Evolutionary conservation across 2,329 filamentous ascomycete species (phyloP).

Genomic region (Fusarium sp.): DNA sequence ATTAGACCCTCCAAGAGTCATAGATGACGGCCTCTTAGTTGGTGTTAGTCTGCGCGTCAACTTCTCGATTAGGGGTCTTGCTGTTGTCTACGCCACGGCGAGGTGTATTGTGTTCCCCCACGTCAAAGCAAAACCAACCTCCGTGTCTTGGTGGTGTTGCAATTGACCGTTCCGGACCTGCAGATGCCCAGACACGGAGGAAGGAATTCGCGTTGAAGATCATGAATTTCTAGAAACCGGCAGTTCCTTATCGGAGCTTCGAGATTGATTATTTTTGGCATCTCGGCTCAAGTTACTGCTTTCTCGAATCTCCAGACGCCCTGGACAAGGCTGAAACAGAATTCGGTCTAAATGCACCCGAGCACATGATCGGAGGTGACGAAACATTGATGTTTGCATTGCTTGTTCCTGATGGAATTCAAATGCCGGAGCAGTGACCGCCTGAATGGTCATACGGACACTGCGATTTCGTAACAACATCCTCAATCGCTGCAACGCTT

Average conservation of each 20-base stretch:
- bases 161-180: constrained; percentile 30
- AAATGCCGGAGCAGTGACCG: constrained; percentile 10
- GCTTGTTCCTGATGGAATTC: not conserved
- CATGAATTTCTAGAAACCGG: constrained; percentile 11
- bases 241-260: constrained; percentile 8
- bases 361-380: constrained; percentile 11
- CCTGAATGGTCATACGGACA: constrained; percentile 3
- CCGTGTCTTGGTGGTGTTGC: constrained; percentile 13
- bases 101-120: constrained; percentile 21
- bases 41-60: not conserved
- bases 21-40: constrained; percentile 24
- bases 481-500: not conserved
- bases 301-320: not conserved
- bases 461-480: constrained; percentile 21
- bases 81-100: not conserved
- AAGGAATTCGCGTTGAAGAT: not conserved
- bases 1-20: constrained; percentile 24
- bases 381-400: constrained; percentile 3
- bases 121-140: constrained; percentile 4
- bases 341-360: constrained; percentile 1
- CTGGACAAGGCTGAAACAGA: not conserved
- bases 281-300: constrained; percentile 15
- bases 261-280: not conserved
- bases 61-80: constrained; percentile 8
- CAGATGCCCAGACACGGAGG: constrained; percentile 15